Evolutionary conservation across 768 basidiomycete species (phyloP), one percentile per base, ranked within the genome.

Genomic region (Naganishia friedmannii): DNA sequence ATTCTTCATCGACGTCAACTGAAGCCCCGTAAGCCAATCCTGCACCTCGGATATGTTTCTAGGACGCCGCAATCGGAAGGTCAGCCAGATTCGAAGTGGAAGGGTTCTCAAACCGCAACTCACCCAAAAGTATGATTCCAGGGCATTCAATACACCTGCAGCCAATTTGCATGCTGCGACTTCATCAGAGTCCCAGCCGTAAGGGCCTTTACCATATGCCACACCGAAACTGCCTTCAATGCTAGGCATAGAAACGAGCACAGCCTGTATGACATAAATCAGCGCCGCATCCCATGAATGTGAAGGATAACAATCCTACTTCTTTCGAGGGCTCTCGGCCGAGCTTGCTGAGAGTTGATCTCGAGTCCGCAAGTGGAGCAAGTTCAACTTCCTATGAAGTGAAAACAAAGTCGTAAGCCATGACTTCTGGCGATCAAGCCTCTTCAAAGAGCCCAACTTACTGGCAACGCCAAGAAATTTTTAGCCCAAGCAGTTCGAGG

Each of bases 61-160:
- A 53, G 71, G 42, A 10, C 1, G 72, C 42, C 31, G 21, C 32
- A 34, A 31, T 19, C 19, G 46, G 10, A 51, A 29, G 31, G 66
- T 48, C 3, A 45, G 48, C 12, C 2, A 8, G 32, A 15, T 28
- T 63, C 39, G 13, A 29, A 6, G 45, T 26, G 23, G 15, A 7
- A 17, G n/a, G 17, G 13, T 34, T 26, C 7, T 63, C 12, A n/a
- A 28, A 17, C 2, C 23, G 7, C 8, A 39, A 70, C 80, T 45
- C 80, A 92, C 91, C 95, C 95, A 98, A 68, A 97, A 86, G 79
- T 89, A 96, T 73, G 92, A 90, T 83, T 98, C 96, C 12, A 92
- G 88, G 15, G 92, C 94, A 74, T 96, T 96, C 63, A 99, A 83
- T 19, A 93, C 87, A 74, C 94, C 90, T 1, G 88, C 82, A 4